A percentile compares a stretch with the other conserved stretches of the same genome.
These are phyloP conservation scores for Metroxylon sagu DNA, from an alignment of 176 grass and related monocot species.

Conservation along the genomic window DNA sequence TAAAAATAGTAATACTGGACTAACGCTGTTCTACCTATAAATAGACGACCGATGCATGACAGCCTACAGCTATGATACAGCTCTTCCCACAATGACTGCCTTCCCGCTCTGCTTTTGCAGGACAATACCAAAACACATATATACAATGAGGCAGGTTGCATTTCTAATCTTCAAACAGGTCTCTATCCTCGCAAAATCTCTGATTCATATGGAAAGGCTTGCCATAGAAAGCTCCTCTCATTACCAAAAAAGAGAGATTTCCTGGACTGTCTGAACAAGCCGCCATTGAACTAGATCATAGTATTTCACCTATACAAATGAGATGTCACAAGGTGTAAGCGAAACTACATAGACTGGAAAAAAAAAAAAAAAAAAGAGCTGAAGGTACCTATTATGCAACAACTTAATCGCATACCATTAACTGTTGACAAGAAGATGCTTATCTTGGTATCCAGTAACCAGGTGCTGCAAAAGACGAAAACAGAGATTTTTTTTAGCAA, in stretches of 20 bases:
- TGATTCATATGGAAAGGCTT: background rate
- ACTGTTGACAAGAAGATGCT: constrained; percentile 3
- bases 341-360: too few relatives aligned
- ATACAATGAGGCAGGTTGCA: constrained; percentile 40
- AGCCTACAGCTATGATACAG: constrained; percentile 36
- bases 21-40: background rate
- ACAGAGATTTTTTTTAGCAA: too few relatives aligned
- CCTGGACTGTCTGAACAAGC: too few relatives aligned
- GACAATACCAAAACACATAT: constrained; percentile 51
- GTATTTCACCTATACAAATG: background rate
- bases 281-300: background rate
- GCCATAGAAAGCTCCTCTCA: background rate
- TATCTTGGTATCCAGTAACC: constrained; percentile 52
- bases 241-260: too few relatives aligned
- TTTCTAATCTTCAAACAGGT: constrained; percentile 23
- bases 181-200: constrained; percentile 24
- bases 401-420: constrained; percentile 10
- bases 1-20: too few relatives aligned
- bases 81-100: constrained; percentile 20
- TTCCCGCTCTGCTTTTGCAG: constrained; percentile 66
- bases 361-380: too few relatives aligned
- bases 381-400: too few relatives aligned
- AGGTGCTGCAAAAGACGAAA: constrained; percentile 28
- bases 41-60: constrained; percentile 16
- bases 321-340: too few relatives aligned